These are phyloP conservation scores for Rhizopus sp. DNA, from an alignment of 371 early-diverging fungal genomes.

Conservation along the genomic window DNA sequence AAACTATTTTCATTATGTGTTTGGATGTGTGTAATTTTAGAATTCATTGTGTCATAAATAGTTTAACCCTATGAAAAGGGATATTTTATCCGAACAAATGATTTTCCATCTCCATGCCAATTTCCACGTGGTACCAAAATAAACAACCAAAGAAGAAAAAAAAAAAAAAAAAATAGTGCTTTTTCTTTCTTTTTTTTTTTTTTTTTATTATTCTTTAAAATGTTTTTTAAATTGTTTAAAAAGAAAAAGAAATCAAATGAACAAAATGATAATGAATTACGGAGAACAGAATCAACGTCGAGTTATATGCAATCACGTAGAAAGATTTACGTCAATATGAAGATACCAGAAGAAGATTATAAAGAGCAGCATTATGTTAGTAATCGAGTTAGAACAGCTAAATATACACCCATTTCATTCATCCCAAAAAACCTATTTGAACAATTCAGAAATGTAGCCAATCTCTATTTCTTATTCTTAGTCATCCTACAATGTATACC, in stretches of 20 bases:
- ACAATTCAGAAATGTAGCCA: conserved; percentile 87
- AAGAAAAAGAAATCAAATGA: conserved; percentile 6
- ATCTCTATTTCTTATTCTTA: conserved; percentile 92
- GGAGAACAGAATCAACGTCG: conserved; percentile 39
- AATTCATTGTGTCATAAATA: too few species aligned
- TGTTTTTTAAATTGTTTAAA: conserved; percentile 3
- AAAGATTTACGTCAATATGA: conserved; percentile 49
- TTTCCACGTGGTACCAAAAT: conserved; percentile 21
- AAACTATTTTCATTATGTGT: background rate
- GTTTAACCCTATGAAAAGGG: background rate
- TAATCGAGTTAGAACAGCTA: conserved; percentile 80
- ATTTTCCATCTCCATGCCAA: background rate
- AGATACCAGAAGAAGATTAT: conserved; percentile 31
- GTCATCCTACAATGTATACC: conserved; percentile 75
- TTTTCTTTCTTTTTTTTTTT: conserved; percentile 2
- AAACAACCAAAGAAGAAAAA: background rate
- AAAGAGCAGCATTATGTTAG: conserved; percentile 38
- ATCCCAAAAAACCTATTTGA: conserved; percentile 86
- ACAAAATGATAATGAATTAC: conserved; percentile 15
- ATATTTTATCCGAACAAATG: background rate
- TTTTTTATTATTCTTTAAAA: conserved; percentile 5
- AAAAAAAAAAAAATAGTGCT: background rate
- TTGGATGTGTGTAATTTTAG: too few species aligned
- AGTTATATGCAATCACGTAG: conserved; percentile 46
- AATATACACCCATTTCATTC: conserved; percentile 86